A percentile compares a stretch with the other conserved stretches of the same genome.
Evolutionary conservation across 192 early-diverging fungal genomes (phyloP).

Genomic region (Rhizophagus sp.): DNA sequence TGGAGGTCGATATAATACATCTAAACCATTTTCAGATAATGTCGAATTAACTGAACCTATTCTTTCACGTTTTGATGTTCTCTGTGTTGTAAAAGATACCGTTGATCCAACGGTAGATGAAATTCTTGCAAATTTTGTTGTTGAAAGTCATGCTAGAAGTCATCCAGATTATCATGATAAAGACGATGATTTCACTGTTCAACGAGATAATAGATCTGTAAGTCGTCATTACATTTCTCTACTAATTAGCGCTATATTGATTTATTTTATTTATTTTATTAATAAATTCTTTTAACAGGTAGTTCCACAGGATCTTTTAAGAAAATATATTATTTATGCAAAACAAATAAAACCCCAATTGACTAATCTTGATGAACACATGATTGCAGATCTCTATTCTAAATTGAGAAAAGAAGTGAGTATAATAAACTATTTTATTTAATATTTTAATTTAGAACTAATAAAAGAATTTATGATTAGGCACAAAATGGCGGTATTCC

Average conservation of each 20-base stretch:
- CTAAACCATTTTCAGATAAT: slow-evolving; percentile 92
- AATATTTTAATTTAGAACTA: not conserved
- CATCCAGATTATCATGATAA: slow-evolving; percentile 71
- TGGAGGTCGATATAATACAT: slow-evolving; percentile 84
- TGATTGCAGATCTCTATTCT: slow-evolving; percentile 86
- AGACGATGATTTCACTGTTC: slow-evolving; percentile 28
- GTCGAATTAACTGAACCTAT: slow-evolving; percentile 99
- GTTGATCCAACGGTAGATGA: slow-evolving; percentile 92
- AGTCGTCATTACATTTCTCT: not conserved
- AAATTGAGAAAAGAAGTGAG: slow-evolving; percentile 88
- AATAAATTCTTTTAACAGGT: slow-evolving; percentile 50
- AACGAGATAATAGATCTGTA: not conserved
- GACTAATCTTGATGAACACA: slow-evolving; percentile 84
- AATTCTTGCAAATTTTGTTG: slow-evolving; percentile 89
- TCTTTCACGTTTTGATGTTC: slow-evolving; percentile 95
- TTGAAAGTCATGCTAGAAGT: slow-evolving; percentile 87
- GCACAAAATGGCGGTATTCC: slow-evolving; percentile 74
- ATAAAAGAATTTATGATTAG: slow-evolving; percentile 3
- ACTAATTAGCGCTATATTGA: slow-evolving; percentile 21
- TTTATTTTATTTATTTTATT: not conserved
- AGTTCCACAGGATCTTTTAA: slow-evolving; percentile 77
- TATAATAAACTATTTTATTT: slow-evolving; percentile 20
- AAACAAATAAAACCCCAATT: slow-evolving; percentile 78
- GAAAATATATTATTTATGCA: slow-evolving; percentile 89
- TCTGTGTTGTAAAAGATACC: slow-evolving; percentile 94